Conservation (phyloP, 768 basidiomycete species). For the Lentinus brumalis region DNA sequence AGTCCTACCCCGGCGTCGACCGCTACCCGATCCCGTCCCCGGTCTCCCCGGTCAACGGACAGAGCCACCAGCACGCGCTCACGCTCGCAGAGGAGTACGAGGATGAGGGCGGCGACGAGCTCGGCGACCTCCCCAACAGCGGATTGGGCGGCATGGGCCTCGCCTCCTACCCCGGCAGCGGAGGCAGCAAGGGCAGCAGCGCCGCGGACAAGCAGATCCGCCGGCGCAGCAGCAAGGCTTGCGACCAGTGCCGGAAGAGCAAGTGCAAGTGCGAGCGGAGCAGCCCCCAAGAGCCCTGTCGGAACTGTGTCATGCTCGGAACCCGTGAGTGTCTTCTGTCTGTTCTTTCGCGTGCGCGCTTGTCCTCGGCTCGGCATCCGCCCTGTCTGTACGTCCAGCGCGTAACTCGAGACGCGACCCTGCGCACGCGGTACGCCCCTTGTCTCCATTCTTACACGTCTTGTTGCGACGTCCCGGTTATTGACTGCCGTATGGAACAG, state of each 20-base stretch:
- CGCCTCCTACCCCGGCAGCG: conserved; percentile 18
- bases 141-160: conserved; percentile 26
- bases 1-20: conserved; percentile 15
- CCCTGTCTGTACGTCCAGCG: not conserved
- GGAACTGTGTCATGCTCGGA: conserved; percentile 72
- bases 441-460: conserved; percentile 1
- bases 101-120: conserved; percentile 70
- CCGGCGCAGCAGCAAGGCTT: conserved; percentile 82
- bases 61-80: conserved; percentile 20
- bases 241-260: conserved; percentile 83
- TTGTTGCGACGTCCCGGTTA: not conserved
- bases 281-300: conserved; percentile 63
- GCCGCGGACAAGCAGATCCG: conserved; percentile 54
- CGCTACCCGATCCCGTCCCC: conserved; percentile 44
- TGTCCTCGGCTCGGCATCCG: not conserved
- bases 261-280: conserved; percentile 80
- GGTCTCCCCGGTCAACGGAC: conserved; percentile 35
- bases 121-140: conserved; percentile 46
- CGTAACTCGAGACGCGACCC: conserved; percentile 6
- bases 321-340: conserved; percentile 51
- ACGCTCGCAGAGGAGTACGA: conserved; percentile 29
- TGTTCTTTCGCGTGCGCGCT: not conserved
- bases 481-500: conserved; percentile 36
- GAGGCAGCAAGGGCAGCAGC: conserved; percentile 22
- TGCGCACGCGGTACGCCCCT: conserved; percentile 7